Evolutionary conservation across 2,329 filamentous ascomycete species (phyloP), one percentile per base, ranked within the genome.

Genomic region (Epicoccum nigrum): DNA sequence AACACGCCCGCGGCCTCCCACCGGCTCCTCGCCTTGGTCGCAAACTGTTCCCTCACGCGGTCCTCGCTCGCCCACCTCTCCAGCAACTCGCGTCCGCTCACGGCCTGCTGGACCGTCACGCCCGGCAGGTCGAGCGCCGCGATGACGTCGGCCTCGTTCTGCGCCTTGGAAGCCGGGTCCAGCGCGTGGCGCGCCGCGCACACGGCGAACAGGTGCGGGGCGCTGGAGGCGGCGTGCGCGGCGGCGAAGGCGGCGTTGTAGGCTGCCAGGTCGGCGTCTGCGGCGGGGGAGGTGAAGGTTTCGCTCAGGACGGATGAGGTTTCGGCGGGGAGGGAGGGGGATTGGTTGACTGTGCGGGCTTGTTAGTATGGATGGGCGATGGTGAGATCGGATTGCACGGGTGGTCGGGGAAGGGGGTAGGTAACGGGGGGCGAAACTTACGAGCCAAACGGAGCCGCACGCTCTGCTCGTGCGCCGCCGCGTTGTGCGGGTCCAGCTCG

Each of bases 401-500:
- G 11, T 6, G 23, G 23, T 27, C 11, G 27, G 28, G 28, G 28
- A 13, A 12, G 8, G 28, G 28, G 13, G 28, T 25, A 7, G 23
- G 23, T 6, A 9, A 13, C 4, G 15, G 17, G 28, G 19, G n/a
- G 20, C 1, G 11, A 34, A 11, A 65, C 73, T 68, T 64, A 77
- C 75, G 73, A 27, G 83, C 78, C 60, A 86, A 80, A 56, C 84
- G 85, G 76, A 97, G 87, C 50, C 84, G 83, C 34, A 87, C 77
- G 23, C 83, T 79, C 70, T 94, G 90, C 65, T 91, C 85, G 68
- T 92, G 86, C n/a, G 93, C 82, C 57, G 82, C 85, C 9, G 89
- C 83, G 65, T 92, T 81, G 37, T 85, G 79, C 2, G 86, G 73
- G 56, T 94, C 86, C 27, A 97, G 79, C 3, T 81, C 79, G 47